A percentile compares a stretch with the other conserved stretches of the same genome.
These are phyloP conservation scores for Fusarium hostae DNA, from an alignment of 2,329 filamentous ascomycete species.

Conservation along the genomic window DNA sequence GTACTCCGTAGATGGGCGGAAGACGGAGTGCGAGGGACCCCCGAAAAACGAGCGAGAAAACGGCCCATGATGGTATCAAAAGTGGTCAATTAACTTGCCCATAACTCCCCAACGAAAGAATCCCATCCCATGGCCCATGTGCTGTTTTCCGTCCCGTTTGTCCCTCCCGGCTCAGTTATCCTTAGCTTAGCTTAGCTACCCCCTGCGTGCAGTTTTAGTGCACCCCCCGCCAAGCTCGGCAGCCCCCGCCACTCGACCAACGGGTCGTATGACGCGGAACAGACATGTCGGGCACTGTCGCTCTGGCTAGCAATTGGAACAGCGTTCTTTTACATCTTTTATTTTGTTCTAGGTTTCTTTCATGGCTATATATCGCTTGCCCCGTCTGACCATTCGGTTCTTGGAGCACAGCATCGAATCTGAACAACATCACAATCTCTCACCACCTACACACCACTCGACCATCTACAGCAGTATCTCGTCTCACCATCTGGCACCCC, in stretches of 20 bases:
- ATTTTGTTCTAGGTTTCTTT: background rate
- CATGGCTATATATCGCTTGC: conserved; percentile 45
- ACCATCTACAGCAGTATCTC: conserved; percentile 21
- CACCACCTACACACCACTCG: conserved; percentile 29
- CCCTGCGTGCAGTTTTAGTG: background rate
- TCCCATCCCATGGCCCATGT: conserved; percentile 32
- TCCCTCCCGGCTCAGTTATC: background rate
- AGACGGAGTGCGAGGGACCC: conserved; percentile 17
- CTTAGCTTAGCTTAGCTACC: background rate
- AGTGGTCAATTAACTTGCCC: conserved; percentile 32
- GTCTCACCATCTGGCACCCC: conserved; percentile 26
- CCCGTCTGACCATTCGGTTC: conserved; percentile 44
- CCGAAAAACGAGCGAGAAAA: conserved; percentile 26
- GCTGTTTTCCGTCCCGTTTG: background rate
- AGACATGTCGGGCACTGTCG: conserved; percentile 44
- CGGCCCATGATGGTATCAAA: conserved; percentile 31
- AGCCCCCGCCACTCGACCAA: conserved; percentile 43
- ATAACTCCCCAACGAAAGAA: conserved; percentile 35
- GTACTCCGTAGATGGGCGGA: too few species aligned
- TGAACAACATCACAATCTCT: conserved; percentile 44
- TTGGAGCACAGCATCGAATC: conserved; percentile 29
- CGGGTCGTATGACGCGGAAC: conserved; percentile 45
- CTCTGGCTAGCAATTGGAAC: conserved; percentile 11
- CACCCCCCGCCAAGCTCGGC: conserved; percentile 39
- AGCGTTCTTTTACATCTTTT: background rate